These are phyloP conservation scores for Aspergillus olivimuriae DNA, from an alignment of 495 filamentous ascomycete genomes.

Conservation along the genomic window DNA sequence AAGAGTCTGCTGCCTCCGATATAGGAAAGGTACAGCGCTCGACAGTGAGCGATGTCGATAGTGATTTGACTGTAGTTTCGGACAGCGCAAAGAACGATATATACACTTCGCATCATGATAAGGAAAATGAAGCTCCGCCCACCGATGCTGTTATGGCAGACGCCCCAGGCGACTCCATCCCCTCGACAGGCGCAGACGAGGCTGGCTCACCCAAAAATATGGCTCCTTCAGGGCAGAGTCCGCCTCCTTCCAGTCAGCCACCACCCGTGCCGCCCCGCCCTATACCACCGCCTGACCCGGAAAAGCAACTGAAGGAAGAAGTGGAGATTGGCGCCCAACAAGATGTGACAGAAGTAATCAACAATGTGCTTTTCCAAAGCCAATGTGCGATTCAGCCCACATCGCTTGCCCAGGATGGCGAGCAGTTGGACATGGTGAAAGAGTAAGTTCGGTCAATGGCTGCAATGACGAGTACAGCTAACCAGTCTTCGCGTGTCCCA, in stretches of 20 bases:
- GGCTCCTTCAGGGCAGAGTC: conserved; percentile 3
- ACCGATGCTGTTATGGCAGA: conserved; percentile 13
- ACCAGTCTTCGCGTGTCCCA: too few species aligned
- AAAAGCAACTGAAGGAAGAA: conserved; percentile 44
- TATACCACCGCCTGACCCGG: conserved; percentile 23
- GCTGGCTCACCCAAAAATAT: neutral
- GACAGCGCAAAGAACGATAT: conserved; percentile 21
- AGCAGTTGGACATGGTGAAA: conserved; percentile 76
- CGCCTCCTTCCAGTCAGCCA: conserved; percentile 24
- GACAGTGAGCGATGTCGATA: conserved; percentile 28
- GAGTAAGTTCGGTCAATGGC: too few species aligned
- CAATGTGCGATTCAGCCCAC: conserved; percentile 74
- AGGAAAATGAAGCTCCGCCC: conserved; percentile 38
- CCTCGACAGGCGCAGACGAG: too few species aligned
- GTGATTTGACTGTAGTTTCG: conserved; percentile 49
- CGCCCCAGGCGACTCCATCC: conserved; percentile 8
- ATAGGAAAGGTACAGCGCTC: conserved; percentile 13
- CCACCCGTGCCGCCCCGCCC: conserved; percentile 45
- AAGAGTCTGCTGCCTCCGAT: conserved; percentile 11
- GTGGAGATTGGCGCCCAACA: conserved; percentile 65
- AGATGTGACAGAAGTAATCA: conserved; percentile 93
- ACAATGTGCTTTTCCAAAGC: conserved; percentile 83
- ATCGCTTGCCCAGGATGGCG: conserved; percentile 52
- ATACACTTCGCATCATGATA: conserved; percentile 19
- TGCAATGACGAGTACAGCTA: too few species aligned